Conservation (phyloP, 495 filamentous ascomycete genomes). For the Polyplosphaeria fusca region DNA sequence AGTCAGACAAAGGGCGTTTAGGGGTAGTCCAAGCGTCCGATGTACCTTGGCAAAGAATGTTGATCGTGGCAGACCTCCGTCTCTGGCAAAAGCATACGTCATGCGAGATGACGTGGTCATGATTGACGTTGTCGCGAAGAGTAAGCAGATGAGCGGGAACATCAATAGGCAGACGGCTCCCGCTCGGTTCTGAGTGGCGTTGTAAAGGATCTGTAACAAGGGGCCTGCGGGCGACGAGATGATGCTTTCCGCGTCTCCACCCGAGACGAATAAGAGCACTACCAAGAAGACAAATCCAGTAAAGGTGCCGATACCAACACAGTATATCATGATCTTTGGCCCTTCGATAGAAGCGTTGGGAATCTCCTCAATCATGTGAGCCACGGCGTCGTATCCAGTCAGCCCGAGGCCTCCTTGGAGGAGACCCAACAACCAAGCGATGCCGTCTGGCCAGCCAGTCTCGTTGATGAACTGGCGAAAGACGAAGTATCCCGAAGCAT, state of each 20-base stretch:
- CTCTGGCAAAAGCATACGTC: slow-evolving; percentile 72
- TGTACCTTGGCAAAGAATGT: slow-evolving; percentile 63
- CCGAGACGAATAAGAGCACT: slow-evolving; percentile 62
- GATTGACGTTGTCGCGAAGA: slow-evolving; percentile 68
- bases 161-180: slow-evolving; percentile 67
- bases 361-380: slow-evolving; percentile 64
- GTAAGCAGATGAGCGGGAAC: slow-evolving; percentile 69
- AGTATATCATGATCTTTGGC: slow-evolving; percentile 70
- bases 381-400: slow-evolving; percentile 54
- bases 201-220: slow-evolving; percentile 66
- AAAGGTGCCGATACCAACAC: slow-evolving; percentile 63
- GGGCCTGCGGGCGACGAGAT: slow-evolving; percentile 62
- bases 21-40: slow-evolving; percentile 59
- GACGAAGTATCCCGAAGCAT: slow-evolving; percentile 58
- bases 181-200: slow-evolving; percentile 62
- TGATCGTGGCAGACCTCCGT: slow-evolving; percentile 68
- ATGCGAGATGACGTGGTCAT: slow-evolving; percentile 77
- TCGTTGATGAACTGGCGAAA: slow-evolving; percentile 46
- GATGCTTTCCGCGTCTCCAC: slow-evolving; percentile 52
- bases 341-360: slow-evolving; percentile 63
- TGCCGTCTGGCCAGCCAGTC: slow-evolving; percentile 55
- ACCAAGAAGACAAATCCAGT: slow-evolving; percentile 69
- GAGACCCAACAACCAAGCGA: slow-evolving; percentile 53
- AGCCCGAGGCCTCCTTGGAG: slow-evolving; percentile 55
- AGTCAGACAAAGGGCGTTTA: slow-evolving; percentile 70